Conservation (phyloP, 805 yeast genomes). For the Grigorovia yakushimaensis region DNA sequence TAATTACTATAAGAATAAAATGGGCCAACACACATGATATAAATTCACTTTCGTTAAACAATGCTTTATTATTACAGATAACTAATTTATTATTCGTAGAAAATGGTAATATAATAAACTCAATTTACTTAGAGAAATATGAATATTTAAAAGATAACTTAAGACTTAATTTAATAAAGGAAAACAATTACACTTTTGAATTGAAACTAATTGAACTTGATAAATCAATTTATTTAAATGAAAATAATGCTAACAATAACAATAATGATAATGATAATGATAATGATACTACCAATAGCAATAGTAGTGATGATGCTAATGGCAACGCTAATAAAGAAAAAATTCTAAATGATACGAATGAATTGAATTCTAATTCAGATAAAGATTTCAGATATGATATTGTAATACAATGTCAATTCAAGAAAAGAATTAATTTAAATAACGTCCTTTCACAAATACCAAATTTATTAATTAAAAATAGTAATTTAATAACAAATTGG, state of each 20-base stretch:
- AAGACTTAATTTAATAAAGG: slow-evolving; percentile 14
- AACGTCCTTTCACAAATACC: not conserved
- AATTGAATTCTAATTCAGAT: too few species aligned
- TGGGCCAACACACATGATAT: slow-evolving; percentile 7
- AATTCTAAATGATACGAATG: too few species aligned
- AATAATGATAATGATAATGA: too few species aligned
- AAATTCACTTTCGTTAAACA: not conserved
- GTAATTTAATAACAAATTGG: slow-evolving; percentile 15
- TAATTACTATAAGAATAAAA: slow-evolving; percentile 20
- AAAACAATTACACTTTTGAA: slow-evolving; percentile 20
- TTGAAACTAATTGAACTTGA: slow-evolving; percentile 14
- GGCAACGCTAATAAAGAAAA: not conserved
- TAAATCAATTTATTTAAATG: slow-evolving; percentile 3
- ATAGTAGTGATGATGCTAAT: too few species aligned
- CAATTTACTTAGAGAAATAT: slow-evolving; percentile 21
- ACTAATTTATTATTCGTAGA: not conserved
- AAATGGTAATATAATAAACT: slow-evolving; percentile 16
- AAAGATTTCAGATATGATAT: slow-evolving; percentile 16
- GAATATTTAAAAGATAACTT: slow-evolving; percentile 20
- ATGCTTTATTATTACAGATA: not conserved
- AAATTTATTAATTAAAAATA: slow-evolving; percentile 1
- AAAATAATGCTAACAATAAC: slow-evolving; percentile 3
- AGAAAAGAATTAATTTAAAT: slow-evolving; percentile 5
- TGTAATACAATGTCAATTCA: slow-evolving; percentile 22
- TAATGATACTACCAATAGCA: not conserved